Conservation (phyloP, 1,284 basidiomycete genomes). For the Ceratobasidium sp. region DNA sequence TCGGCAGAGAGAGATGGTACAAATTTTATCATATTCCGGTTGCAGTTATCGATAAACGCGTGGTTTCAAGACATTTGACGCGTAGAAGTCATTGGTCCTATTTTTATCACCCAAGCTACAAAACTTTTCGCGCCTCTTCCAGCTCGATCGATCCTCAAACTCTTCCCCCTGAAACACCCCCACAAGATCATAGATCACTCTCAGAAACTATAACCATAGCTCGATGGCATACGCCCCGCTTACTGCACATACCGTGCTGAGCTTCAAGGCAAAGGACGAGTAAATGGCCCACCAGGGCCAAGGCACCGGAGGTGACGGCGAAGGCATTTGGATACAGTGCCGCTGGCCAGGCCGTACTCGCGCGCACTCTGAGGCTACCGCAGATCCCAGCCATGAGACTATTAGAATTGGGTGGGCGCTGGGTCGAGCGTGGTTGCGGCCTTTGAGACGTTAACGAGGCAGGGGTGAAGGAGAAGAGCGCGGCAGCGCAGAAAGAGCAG, state of each 20-base stretch:
- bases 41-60: neutral
- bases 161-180: slow-evolving; percentile 16
- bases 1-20: neutral
- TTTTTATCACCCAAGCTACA: neutral
- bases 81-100: neutral
- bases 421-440: slow-evolving; percentile 52
- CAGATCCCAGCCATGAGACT: slow-evolving; percentile 49
- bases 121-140: neutral
- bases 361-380: slow-evolving; percentile 51
- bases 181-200: slow-evolving; percentile 1
- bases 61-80: slow-evolving; percentile 25
- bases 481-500: slow-evolving; percentile 52
- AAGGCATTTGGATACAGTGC: slow-evolving; percentile 51
- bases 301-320: slow-evolving; percentile 1
- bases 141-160: slow-evolving; percentile 20
- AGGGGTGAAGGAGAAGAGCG: slow-evolving; percentile 50
- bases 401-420: slow-evolving; percentile 51
- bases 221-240: slow-evolving; percentile 16
- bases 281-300: neutral
- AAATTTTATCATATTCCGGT: slow-evolving; percentile 1
- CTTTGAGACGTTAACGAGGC: slow-evolving; percentile 52
- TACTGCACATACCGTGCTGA: slow-evolving; percentile 9
- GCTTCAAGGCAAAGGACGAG: slow-evolving; percentile 1
- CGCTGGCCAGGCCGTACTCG: slow-evolving; percentile 51
- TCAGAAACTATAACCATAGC: neutral